Evolutionary conservation across 805 yeast genomes (phyloP), one percentile per base, ranked within the genome.

Genomic region (Lachancea lanzarotensis): DNA sequence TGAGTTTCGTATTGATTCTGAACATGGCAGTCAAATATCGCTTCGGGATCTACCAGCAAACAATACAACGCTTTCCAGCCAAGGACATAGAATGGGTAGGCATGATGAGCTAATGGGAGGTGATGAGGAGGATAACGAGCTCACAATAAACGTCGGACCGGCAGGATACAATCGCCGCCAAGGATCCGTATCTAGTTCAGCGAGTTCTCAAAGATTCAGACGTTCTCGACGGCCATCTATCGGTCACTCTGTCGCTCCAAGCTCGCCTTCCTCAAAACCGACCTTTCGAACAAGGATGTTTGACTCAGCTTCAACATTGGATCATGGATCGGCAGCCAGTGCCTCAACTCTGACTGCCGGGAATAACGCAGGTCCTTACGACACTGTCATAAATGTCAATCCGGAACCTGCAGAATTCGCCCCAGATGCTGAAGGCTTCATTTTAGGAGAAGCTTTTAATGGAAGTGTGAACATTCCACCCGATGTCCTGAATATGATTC

Each of bases 1-100:
- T 48, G 65, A 64, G 46, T 63, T 63, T 47, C 64, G 55, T 6
- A 46, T 56, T n/a, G 63, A 60, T 17, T 55, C 61, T 6, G 57
- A 48, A 26, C 53, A 52, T 42, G 59, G 54, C 3, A 57, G 60
- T 35, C 50, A 49, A 9, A 35, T 57, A 15, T 56, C 62, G 12
- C 38, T 58, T 45, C 45, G 58, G 35, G 58, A 59, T 31, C 18
- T 52, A 3, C 39, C 48, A 18, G 45, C 34, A 17, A 17, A 12
- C 20, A 26, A 25, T 42, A 17, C 26, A 40, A 26, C 50, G 38
- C 17, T 43, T 35, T 3, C 39, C n/a, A 12, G 27, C 6, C 12
- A 17, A n/a, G 35, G 40, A 38, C 25, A 20, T 17, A 17, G 34
- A 12, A 30, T 9, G 26, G 38, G 17, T 26, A 44, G 25, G 9